Percentiles rank a stretch among this genome's conserved stretches.
Evolutionary conservation across 2,329 filamentous ascomycete species (phyloP).

Genomic region (Arthroderma sp.): DNA sequence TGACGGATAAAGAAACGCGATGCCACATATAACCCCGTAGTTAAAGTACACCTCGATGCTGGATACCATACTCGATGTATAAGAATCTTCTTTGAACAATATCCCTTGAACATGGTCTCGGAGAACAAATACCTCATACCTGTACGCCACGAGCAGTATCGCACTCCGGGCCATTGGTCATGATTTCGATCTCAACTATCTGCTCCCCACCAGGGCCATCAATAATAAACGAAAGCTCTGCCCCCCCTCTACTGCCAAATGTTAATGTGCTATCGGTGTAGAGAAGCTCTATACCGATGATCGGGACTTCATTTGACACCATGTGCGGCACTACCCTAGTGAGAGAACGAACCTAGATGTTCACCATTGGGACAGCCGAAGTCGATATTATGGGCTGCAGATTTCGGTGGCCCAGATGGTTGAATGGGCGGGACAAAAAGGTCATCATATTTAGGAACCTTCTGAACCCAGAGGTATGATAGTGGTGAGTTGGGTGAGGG

Average conservation of each 20-base stretch:
- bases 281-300: slow-evolving; percentile 4
- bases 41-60: no score
- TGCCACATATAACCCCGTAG: no score
- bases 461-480: no score
- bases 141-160: not conserved
- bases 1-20: no score
- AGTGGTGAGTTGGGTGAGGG: no score
- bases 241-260: not conserved
- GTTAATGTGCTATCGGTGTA: not conserved
- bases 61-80: no score
- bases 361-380: slow-evolving; percentile 2
- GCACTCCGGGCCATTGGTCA: not conserved
- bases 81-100: not conserved
- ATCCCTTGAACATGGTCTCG: slow-evolving; percentile 2
- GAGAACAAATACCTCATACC: not conserved
- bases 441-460: no score
- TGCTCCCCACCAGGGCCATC: slow-evolving; percentile 4
- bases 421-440: no score
- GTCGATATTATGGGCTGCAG: not conserved
- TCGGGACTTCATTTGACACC: not conserved
- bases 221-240: slow-evolving; percentile 1
- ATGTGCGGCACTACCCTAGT: slow-evolving; percentile 1
- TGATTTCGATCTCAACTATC: not conserved
- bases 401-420: no score
- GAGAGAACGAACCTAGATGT: not conserved